These are phyloP conservation scores for Wallacemonas sp. DNA, from an alignment of 208 protist species.

Conservation along the genomic window DNA sequence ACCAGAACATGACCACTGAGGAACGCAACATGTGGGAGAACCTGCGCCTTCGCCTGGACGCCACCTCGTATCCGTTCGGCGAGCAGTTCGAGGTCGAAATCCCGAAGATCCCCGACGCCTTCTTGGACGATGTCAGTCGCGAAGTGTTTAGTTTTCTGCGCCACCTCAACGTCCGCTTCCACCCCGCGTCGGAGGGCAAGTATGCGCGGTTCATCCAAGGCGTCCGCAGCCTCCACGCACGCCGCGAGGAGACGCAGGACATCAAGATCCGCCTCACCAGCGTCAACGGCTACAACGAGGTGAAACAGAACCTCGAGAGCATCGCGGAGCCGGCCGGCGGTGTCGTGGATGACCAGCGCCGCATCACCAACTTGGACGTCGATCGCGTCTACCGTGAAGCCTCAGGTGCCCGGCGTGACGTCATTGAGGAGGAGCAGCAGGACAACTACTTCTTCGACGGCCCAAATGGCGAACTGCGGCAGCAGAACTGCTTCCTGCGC, in stretches of 20 bases:
- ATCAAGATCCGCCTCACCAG: conserved; percentile 60
- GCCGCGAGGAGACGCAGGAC: conserved; percentile 33
- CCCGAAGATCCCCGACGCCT: conserved; percentile 32
- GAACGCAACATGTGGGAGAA: conserved; percentile 16
- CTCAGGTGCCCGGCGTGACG: conserved; percentile 7
- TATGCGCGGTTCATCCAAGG: conserved; percentile 59
- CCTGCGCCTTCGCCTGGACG: conserved; percentile 43
- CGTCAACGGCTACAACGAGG: conserved; percentile 57
- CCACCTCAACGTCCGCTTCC: conserved; percentile 35
- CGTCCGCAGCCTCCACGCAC: conserved; percentile 24
- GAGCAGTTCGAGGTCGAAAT: conserved; percentile 79
- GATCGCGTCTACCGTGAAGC: background rate
- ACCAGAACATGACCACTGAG: conserved; percentile 16
- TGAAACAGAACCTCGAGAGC: conserved; percentile 44
- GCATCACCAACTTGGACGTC: conserved; percentile 16
- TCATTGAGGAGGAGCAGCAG: conserved; percentile 40
- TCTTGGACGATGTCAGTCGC: conserved; percentile 44
- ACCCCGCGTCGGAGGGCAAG: conserved; percentile 64
- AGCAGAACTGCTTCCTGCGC: conserved; percentile 42
- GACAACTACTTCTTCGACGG: conserved; percentile 84
- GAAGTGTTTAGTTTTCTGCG: conserved; percentile 47
- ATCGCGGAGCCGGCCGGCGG: conserved; percentile 12
- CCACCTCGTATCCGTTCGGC: conserved; percentile 57
- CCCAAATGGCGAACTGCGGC: conserved; percentile 31
- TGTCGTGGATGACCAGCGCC: conserved; percentile 1